These are phyloP conservation scores for Linum trigynum DNA, from an alignment of 345 rosid species.

Conservation along the genomic window DNA sequence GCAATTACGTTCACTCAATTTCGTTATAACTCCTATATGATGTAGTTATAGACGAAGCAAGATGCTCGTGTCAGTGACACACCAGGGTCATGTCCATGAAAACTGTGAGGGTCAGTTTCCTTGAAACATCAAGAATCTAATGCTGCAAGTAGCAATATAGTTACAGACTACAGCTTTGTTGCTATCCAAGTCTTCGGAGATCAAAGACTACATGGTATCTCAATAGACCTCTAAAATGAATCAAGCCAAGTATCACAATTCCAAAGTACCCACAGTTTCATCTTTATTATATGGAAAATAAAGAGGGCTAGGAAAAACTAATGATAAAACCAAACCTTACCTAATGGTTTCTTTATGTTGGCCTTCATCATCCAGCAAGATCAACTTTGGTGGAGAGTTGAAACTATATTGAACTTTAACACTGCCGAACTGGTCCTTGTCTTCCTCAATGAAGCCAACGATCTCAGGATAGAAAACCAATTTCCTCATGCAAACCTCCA, in stretches of 20 bases:
- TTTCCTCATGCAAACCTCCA: slow-evolving; percentile 94
- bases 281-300: background rate
- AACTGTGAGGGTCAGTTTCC: too few species aligned
- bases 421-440: slow-evolving; percentile 64
- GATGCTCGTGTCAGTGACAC: too few species aligned
- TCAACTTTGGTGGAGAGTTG: slow-evolving; percentile 94
- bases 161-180: too few species aligned
- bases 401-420: slow-evolving; percentile 66
- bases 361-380: slow-evolving; percentile 71
- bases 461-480: slow-evolving; percentile 88
- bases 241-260: background rate
- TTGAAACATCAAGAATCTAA: too few species aligned
- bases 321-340: slow-evolving; percentile 16
- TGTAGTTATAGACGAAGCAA: too few species aligned
- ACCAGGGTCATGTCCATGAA: too few species aligned
- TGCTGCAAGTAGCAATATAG: too few species aligned
- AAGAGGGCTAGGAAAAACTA: background rate
- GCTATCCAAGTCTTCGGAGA: too few species aligned
- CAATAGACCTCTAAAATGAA: too few species aligned
- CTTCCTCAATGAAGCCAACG: slow-evolving; percentile 84
- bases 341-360: slow-evolving; percentile 65
- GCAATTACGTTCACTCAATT: too few species aligned
- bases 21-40: too few species aligned
- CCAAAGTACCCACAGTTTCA: background rate
- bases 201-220: too few species aligned